Percentiles rank a stretch among this genome's conserved stretches.
Evolutionary conservation across 257 asterid species (phyloP).

Genomic region (Fraxinus pennsylvanica): DNA sequence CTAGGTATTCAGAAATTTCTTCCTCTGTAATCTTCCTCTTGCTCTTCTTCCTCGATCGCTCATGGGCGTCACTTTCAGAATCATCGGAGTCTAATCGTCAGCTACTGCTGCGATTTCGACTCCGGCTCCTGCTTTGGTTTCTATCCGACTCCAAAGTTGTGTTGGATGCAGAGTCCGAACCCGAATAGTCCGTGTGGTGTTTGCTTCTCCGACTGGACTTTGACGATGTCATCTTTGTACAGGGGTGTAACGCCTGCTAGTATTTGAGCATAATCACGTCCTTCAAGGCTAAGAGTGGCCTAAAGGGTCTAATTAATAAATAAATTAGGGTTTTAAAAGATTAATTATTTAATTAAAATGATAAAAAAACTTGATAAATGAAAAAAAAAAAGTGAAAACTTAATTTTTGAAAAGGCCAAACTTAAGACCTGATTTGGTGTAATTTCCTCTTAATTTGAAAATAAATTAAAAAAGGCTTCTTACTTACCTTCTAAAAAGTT

Average conservation of each 20-base stretch:
- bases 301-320: background rate
- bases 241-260: constrained; percentile 32
- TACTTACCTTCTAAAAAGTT: too few relatives aligned
- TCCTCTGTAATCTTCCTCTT: constrained; percentile 64
- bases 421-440: too few relatives aligned
- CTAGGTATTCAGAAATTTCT: constrained; percentile 57
- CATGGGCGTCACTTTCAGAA: constrained; percentile 31
- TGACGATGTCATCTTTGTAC: constrained; percentile 34
- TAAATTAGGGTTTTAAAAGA: too few relatives aligned
- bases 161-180: constrained; percentile 30
- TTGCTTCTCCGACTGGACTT: constrained; percentile 11
- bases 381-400: too few relatives aligned
- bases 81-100: constrained; percentile 35
- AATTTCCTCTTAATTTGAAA: too few relatives aligned
- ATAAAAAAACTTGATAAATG: too few relatives aligned
- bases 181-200: constrained; percentile 22
- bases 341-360: too few relatives aligned
- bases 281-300: background rate
- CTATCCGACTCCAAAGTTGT: constrained; percentile 30
- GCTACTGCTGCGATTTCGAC: constrained; percentile 18
- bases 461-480: too few relatives aligned
- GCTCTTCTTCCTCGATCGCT: constrained; percentile 35
- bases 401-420: too few relatives aligned
- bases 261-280: constrained; percentile 16
- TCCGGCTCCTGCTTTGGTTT: constrained; percentile 32